These are phyloP conservation scores for Sporothrix humicola DNA, from an alignment of 2,329 filamentous ascomycete species.

Conservation along the genomic window DNA sequence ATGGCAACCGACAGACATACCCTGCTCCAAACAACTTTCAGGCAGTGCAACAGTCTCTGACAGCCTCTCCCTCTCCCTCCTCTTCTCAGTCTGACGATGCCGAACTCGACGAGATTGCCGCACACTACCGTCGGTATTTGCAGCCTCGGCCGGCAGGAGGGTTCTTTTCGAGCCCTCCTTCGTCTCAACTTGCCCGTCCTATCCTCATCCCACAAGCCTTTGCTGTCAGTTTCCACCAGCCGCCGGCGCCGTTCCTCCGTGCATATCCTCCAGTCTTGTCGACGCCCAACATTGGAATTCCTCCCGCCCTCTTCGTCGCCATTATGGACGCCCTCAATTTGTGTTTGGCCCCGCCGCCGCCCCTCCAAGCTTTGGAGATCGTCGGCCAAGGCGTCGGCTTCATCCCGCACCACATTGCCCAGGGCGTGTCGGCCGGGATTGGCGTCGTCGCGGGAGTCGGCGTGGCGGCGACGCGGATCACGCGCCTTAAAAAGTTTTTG, in stretches of 20 bases:
- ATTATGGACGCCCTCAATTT: slow-evolving; percentile 6
- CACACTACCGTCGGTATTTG: slow-evolving; percentile 2
- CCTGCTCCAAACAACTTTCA: neutral
- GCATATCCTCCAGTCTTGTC: neutral
- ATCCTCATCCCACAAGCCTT: slow-evolving; percentile 8
- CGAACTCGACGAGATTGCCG: slow-evolving; percentile 5
- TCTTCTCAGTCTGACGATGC: neutral
- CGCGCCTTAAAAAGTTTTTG: neutral
- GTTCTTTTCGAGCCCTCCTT: neutral
- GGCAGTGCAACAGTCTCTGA: neutral
- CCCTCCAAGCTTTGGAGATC: neutral
- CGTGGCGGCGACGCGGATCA: slow-evolving; percentile 12
- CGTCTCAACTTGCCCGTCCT: neutral
- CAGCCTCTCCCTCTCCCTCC: neutral
- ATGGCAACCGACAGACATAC: neutral
- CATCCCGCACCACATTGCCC: slow-evolving; percentile 12
- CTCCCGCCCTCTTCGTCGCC: neutral
- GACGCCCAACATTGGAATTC: neutral
- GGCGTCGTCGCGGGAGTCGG: slow-evolving; percentile 2
- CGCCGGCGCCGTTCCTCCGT: neutral
- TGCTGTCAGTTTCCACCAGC: neutral
- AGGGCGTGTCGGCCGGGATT: neutral
- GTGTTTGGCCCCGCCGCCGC: neutral
- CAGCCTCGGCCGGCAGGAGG: neutral
- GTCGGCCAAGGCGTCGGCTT: neutral